Conservation (phyloP, 352 stramenopile species). For the Pythium monospermum region DNA sequence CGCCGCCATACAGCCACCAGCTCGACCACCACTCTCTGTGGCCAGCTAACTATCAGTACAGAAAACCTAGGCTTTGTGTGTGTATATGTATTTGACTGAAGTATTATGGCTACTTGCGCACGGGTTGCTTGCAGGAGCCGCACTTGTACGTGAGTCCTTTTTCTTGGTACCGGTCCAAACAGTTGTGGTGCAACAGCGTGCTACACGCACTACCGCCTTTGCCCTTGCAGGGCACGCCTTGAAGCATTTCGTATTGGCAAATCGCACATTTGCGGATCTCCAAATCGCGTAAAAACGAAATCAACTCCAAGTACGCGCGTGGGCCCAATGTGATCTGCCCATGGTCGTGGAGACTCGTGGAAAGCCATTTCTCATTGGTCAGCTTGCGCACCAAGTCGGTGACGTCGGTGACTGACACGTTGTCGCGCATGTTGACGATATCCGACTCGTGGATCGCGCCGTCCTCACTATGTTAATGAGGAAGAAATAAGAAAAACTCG, state of each 20-base stretch:
- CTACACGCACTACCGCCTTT: conserved; percentile 25
- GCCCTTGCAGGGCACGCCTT: conserved; percentile 39
- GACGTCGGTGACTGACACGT: conserved; percentile 58
- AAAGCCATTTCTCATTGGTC: conserved; percentile 64
- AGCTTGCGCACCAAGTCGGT: conserved; percentile 61
- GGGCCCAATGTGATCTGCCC: conserved; percentile 55
- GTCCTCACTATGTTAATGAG: conserved; percentile 54
- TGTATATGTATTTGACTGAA: too few relatives aligned
- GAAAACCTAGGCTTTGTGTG: too few relatives aligned
- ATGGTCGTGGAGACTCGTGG: conserved; percentile 33
- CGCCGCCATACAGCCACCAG: too few relatives aligned
- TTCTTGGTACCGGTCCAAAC: conserved; percentile 60
- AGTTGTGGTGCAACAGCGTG: conserved; percentile 43
- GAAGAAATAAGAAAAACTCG: too few relatives aligned
- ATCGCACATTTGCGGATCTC: conserved; percentile 77
- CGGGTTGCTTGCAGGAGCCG: conserved; percentile 33
- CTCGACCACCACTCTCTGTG: too few relatives aligned
- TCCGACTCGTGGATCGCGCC: conserved; percentile 57
- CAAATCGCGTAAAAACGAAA: conserved; percentile 65
- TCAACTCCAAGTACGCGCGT: conserved; percentile 66
- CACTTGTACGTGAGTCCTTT: conserved; percentile 63
- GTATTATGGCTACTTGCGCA: conserved; percentile 27
- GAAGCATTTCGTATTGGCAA: conserved; percentile 71
- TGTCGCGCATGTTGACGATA: conserved; percentile 72
- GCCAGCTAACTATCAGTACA: too few relatives aligned